phyloP scores from a whole-genome alignment of 176 grass and related monocot species.

The Oryza australiensis region DNA sequence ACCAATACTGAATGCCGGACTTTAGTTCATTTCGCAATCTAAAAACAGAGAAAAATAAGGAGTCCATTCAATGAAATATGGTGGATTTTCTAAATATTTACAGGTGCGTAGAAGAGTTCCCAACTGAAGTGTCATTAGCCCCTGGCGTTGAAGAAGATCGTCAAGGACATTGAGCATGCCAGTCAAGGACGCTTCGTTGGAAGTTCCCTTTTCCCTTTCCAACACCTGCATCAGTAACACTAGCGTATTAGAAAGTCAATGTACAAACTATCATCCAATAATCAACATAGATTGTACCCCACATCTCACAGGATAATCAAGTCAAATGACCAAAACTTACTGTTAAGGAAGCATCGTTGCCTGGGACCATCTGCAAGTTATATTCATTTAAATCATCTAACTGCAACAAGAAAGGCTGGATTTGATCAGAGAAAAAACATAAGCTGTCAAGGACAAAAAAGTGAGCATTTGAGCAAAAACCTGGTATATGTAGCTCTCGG shows the following conservation, averaged over 20 bases:
- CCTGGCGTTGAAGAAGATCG: conserved; percentile 56
- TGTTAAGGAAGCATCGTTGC: conserved; percentile 30
- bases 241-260: conserved; percentile 16
- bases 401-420: conserved; percentile 47
- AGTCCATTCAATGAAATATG: neutral
- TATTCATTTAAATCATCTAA: conserved; percentile 90
- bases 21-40: conserved; percentile 71
- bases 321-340: conserved; percentile 38
- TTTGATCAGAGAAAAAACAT: conserved; percentile 25
- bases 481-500: conserved; percentile 99
- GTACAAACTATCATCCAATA: conserved; percentile 11
- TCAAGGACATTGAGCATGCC: conserved; percentile 62
- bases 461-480: conserved; percentile 38
- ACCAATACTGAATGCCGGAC: conserved; percentile 84
- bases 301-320: conserved; percentile 20
- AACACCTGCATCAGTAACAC: conserved; percentile 31
- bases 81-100: conserved; percentile 23
- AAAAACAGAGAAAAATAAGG: conserved; percentile 33
- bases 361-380: conserved; percentile 42
- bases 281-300: neutral
- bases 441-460: conserved; percentile 4
- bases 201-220: conserved; percentile 31
- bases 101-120: conserved; percentile 20
- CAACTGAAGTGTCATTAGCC: conserved; percentile 68
- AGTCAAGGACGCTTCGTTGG: conserved; percentile 34